A percentile compares a stretch with the other conserved stretches of the same genome.
Conservation (phyloP, 2,329 filamentous ascomycete genomes). For the Aspergillus sp. region DNA sequence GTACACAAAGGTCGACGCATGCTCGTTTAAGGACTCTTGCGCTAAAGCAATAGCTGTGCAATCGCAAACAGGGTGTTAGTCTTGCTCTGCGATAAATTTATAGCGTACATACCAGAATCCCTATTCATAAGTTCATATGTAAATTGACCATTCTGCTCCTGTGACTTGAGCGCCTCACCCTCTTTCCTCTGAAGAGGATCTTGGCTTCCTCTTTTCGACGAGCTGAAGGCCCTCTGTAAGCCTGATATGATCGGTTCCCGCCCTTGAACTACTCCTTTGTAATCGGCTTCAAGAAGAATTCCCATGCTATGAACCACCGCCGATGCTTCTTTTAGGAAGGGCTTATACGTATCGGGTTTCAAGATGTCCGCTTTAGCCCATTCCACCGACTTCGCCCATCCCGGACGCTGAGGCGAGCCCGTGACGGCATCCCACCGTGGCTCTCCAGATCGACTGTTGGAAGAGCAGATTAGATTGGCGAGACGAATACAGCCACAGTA, state of each 20-base stretch:
- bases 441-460: conserved; percentile 77
- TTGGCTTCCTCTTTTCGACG: conserved; percentile 59
- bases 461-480: conserved; percentile 5
- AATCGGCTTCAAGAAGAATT: conserved; percentile 94
- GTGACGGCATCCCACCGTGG: conserved; percentile 81
- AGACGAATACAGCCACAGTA: not conserved
- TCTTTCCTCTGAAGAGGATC: conserved; percentile 68
- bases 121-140: conserved; percentile 98
- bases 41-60: conserved; percentile 76
- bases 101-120: conserved; percentile 58
- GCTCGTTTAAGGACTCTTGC: conserved; percentile 66
- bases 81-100: not conserved
- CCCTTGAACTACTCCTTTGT: conserved; percentile 87
- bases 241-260: conserved; percentile 78
- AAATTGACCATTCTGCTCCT: conserved; percentile 71
- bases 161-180: conserved; percentile 62
- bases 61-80: conserved; percentile 7
- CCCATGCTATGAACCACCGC: conserved; percentile 94
- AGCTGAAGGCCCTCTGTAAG: conserved; percentile 73
- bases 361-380: conserved; percentile 92
- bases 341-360: conserved; percentile 73
- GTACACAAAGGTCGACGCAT: conserved; percentile 74
- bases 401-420: conserved; percentile 66
- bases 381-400: conserved; percentile 78
- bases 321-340: conserved; percentile 72